A percentile compares a stretch with the other conserved stretches of the same genome.
These are phyloP conservation scores for California macrophylla DNA, from an alignment of 441 rosid genomes.

Conservation along the genomic window DNA sequence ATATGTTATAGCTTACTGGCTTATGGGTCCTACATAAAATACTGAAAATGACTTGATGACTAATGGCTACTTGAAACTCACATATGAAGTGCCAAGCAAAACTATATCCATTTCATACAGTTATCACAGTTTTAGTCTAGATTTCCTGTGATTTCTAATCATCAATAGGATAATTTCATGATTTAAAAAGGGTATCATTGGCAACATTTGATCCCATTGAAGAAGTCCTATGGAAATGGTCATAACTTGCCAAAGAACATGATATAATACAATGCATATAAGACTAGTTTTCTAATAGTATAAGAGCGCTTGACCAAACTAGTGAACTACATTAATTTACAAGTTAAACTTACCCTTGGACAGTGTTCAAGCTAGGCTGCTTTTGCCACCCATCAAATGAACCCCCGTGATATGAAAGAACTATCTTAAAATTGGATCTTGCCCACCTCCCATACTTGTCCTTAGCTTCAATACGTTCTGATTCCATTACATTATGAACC, in stretches of 20 bases:
- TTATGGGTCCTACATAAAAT: background rate
- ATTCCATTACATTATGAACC: constrained; percentile 17
- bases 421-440: constrained; percentile 65
- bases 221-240: background rate
- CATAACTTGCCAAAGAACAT: background rate
- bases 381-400: constrained; percentile 98
- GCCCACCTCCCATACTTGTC: constrained; percentile 69
- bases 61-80: background rate
- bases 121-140: background rate
- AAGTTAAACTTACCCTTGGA: constrained; percentile 51
- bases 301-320: background rate
- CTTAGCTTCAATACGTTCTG: constrained; percentile 25
- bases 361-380: constrained; percentile 79
- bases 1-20: background rate
- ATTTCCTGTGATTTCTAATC: background rate
- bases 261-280: background rate
- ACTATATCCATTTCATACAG: background rate
- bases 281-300: background rate
- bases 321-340: background rate
- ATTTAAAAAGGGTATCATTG: no score
- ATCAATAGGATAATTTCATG: no score
- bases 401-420: constrained; percentile 65
- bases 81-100: background rate
- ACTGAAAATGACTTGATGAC: background rate
- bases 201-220: no score